Base-by-base conservation (phyloP, 495 filamentous ascomycete species). In the Parathielavia appendiculata region DNA sequence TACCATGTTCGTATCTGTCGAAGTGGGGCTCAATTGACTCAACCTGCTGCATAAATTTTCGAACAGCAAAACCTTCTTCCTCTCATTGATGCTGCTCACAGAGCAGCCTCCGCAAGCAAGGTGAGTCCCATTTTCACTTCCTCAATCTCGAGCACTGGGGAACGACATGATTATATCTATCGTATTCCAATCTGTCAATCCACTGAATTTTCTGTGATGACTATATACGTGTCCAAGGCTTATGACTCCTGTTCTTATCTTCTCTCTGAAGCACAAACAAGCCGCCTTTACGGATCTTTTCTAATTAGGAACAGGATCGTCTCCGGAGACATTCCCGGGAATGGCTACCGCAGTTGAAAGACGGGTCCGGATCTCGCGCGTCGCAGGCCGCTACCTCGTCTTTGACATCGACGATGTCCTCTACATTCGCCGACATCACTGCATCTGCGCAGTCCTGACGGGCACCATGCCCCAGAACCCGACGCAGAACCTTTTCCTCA, bases 401-500 rank as follows among this genome's bases (percentile, higher is more conserved):
- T 97, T 95, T 76, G 90, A 92, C 68, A 82, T 89, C 66, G 82
- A 92, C 58, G 83, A 83, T 47, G 85, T 95, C 47, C 88, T 87
- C 66, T 84, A 90, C 75, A 76, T 96, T 58, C 86, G 93, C 59
- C 83, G 85, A 35, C 77, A 83, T 63, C 80, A 97, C 73, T 84
- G 91, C 70, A 95, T 96, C 65, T 90, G 89, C 65, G 91, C 91
- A 51, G 89, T 93, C 22, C 75, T 97, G 48, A 86, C 87, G 47
- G 93, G 93, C 43, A 89, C 87, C 4, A 83, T 97, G 41, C 91
- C 95, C 3, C 93, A 96, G 73, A 83, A 87, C 43, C 91, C 92
- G 7, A 90, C 92, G 63, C 93, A 98, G 71, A 98, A 97, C 76
- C 80, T 96, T 51, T 97, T 97, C 69, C 80, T 91, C 57, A 90